phyloP scores from a whole-genome alignment of 495 filamentous ascomycete species.

The Acidiella bohemica region DNA sequence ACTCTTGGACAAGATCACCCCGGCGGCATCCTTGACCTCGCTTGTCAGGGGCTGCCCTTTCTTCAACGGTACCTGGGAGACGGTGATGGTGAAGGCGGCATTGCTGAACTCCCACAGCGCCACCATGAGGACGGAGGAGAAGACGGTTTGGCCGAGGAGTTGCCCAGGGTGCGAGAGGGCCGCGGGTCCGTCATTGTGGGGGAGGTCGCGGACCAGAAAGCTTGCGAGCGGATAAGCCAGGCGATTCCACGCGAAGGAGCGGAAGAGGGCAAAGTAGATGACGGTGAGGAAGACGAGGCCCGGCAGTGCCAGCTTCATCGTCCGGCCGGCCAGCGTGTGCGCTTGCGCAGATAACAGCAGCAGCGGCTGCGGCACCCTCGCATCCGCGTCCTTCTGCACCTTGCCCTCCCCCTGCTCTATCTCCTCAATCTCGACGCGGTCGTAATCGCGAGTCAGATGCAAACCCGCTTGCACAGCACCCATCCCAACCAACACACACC shows the following conservation, averaged over 20 bases:
- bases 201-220: constrained; percentile 55
- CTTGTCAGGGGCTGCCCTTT: constrained; percentile 67
- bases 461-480: constrained; percentile 52
- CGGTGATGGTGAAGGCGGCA: constrained; percentile 59
- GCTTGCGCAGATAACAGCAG: neutral
- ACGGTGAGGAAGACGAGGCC: constrained; percentile 25
- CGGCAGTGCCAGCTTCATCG: neutral
- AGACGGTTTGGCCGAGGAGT: constrained; percentile 46
- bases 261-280: constrained; percentile 52
- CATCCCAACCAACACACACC: constrained; percentile 51
- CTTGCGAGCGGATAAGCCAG: constrained; percentile 50
- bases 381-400: neutral
- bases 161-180: constrained; percentile 13
- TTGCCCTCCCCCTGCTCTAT: constrained; percentile 21
- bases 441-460: constrained; percentile 65
- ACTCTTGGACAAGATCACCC: constrained; percentile 67
- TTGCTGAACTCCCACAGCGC: constrained; percentile 64
- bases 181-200: constrained; percentile 45
- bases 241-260: constrained; percentile 50
- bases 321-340: neutral
- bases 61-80: constrained; percentile 70
- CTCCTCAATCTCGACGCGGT: constrained; percentile 48
- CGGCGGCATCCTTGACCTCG: constrained; percentile 79
- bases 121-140: constrained; percentile 52
- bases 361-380: constrained; percentile 1